phyloP scores from a whole-genome alignment of 2,329 filamentous ascomycete genomes.

The Cladophialophora chaetospira region DNA sequence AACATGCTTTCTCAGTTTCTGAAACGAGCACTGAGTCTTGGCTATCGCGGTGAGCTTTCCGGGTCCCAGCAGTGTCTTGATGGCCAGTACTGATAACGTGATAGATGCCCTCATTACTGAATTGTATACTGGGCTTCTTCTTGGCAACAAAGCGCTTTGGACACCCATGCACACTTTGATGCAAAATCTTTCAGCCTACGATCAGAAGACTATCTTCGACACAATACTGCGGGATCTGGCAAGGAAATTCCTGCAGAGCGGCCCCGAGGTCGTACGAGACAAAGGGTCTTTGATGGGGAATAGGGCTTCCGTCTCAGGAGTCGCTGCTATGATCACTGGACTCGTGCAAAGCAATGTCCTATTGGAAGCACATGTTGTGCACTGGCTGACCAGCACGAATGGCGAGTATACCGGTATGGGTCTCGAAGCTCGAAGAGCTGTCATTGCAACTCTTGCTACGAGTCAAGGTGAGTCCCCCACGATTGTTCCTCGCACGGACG shows the following conservation, averaged over 20 bases:
- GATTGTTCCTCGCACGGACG: conserved; percentile 7
- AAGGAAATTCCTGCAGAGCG: conserved; percentile 41
- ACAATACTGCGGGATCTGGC: conserved; percentile 49
- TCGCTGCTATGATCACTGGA: conserved; percentile 58
- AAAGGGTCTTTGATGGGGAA: conserved; percentile 10
- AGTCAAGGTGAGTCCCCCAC: conserved; percentile 48
- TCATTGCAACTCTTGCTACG: conserved; percentile 59
- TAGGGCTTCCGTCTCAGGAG: conserved; percentile 54
- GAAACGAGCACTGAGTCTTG: conserved; percentile 67
- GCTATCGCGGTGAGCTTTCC: conserved; percentile 63
- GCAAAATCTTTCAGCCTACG: conserved; percentile 47
- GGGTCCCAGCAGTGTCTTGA: background rate
- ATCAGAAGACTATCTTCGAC: conserved; percentile 51
- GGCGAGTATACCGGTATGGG: conserved; percentile 67
- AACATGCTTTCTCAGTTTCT: conserved; percentile 48
- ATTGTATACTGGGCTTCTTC: conserved; percentile 43
- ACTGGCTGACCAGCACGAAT: conserved; percentile 66
- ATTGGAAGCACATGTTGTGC: conserved; percentile 58
- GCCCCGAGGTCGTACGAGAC: conserved; percentile 22
- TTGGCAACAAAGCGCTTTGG: conserved; percentile 36
- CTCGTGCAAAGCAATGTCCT: conserved; percentile 53
- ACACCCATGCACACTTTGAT: conserved; percentile 44
- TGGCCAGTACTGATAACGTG: background rate
- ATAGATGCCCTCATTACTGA: conserved; percentile 45
- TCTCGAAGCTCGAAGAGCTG: conserved; percentile 67